Conservation (phyloP, 257 asterid genomes). For the Oldenlandia corymbosa region DNA sequence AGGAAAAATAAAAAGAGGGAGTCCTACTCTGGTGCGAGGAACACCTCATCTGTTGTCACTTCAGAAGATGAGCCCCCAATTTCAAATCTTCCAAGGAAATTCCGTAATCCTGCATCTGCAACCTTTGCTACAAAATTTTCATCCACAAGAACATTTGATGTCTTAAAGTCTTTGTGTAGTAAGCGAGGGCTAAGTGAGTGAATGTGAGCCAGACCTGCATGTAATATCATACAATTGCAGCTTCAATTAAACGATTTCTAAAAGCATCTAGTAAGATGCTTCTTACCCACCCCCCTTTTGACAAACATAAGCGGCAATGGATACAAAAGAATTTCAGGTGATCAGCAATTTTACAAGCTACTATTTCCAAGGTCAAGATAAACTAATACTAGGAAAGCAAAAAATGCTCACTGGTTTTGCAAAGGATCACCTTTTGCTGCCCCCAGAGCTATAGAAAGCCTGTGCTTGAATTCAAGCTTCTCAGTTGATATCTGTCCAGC, state of each 20-base stretch:
- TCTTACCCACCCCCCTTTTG: neutral
- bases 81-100: conserved; percentile 81
- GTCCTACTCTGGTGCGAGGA: conserved; percentile 84
- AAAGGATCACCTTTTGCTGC: conserved; percentile 99
- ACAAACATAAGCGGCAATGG: conserved; percentile 16
- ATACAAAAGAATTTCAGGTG: conserved; percentile 22
- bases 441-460: conserved; percentile 92
- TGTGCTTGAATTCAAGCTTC: conserved; percentile 93
- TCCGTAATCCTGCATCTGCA: conserved; percentile 89
- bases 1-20: conserved; percentile 9
- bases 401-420: conserved; percentile 96
- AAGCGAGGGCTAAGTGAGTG: conserved; percentile 85
- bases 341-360: conserved; percentile 23
- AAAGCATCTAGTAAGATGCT: conserved; percentile 14
- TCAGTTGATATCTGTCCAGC: conserved; percentile 74
- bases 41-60: conserved; percentile 51
- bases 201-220: conserved; percentile 72
- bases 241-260: too few species aligned
- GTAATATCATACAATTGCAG: conserved; percentile 21
- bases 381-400: conserved; percentile 73
- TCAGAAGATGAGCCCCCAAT: conserved; percentile 70
- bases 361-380: conserved; percentile 32
- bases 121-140: conserved; percentile 86
- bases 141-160: conserved; percentile 86
- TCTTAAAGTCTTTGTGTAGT: conserved; percentile 87